Evolutionary conservation across 306 rosid genomes (phyloP), one percentile per base, ranked within the genome.

Genomic region (Cajanus cajan): DNA sequence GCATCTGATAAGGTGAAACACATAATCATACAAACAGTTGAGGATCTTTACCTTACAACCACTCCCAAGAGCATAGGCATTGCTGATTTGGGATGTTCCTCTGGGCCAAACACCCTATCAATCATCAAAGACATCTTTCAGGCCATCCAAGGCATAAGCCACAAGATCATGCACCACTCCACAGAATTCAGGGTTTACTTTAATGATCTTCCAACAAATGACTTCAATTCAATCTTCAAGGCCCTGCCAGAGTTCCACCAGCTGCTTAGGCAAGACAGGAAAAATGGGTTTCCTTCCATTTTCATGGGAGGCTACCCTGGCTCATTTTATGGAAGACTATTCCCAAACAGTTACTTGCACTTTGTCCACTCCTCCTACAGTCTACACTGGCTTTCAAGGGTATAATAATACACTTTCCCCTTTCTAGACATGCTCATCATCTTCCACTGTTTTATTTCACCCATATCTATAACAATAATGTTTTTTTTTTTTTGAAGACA

Each of bases 21-120:
- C 85, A 80, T 95, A 80, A 87, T 93, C 78, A 78, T 89, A 73
- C 88, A 91, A 16, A 69, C 94, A 45, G 86, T 90, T 40, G 87
- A 87, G 78, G 89, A 89, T 37, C 80, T 89, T 57, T 95, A 88
- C 82, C 77, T 82, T 51, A 76, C 78, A 19, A 88, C 82, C 31
- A 83, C 88, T 75, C 97, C 99, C 18, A 78, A 86, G 63, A 91
- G 96, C 81, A 75, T 95, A 16, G 91, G 98, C 73, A 83, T 95
- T 73, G 98, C 98, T 68, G 99, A 95, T 80, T 80, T 95, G 85
- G 99, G 99, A 0, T 95, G 99, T 65, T 93, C 99, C 41, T 91
- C 97, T 2, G 99, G 99, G 48, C 89, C 97, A 34, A 95, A 95
- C 75, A 83, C 98, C 34, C 54, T 93, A 9, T 88, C 96, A 41